Evolutionary conservation across 2,329 filamentous ascomycete genomes (phyloP), one percentile per base, ranked within the genome.

Genomic region (Fusarium bactridioides): DNA sequence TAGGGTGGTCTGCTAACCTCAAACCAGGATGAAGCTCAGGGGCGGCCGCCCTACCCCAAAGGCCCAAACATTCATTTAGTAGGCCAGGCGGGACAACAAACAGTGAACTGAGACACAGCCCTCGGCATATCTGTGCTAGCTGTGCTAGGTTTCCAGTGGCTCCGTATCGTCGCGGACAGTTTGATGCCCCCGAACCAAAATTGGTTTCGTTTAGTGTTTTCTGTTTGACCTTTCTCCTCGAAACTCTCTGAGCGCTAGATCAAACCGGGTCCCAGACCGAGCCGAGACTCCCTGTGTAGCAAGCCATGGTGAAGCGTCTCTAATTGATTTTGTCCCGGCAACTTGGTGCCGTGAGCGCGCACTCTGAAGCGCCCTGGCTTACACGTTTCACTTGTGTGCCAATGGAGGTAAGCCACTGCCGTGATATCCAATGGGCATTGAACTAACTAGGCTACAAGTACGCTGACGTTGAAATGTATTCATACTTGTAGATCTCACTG

Each of bases 1-100:
- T 35, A 47, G 54, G 57, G 61, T 31, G 63, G 45, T 45, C 54
- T 40, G 55, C 55, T 58, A 73, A 57, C 61, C 53, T 70, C 66
- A 72, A 73, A 73, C 70, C 54, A 69, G 65, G 56, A 51, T 73
- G 69, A 73, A 56, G 69, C 69, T 67, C 61, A 54, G 45, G 27
- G 51, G 61, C 70, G 69, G 70, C 70, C 70, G 70, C 51, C 57
- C 44, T 25, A 27, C 57, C 31, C 29, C 40, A 35, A 35, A 18
- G 16, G 16, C 33, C 33, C 33, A 56, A 62, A 53, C 33, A 45
- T 44, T 11, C 33, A 45, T 44, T 19, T 38, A 35, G 50, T 15
- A 53, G 11, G 43, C 43, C 19, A 45, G 43, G 8, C 43, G 18
- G 38, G 37, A 25, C 25, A 31, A 23, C 27, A 33, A 31, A 56